Evolutionary conservation across 140 eudicot genomes (phyloP), one percentile per base, ranked within the genome.

Genomic region (Erigeron philadelphicus): DNA sequence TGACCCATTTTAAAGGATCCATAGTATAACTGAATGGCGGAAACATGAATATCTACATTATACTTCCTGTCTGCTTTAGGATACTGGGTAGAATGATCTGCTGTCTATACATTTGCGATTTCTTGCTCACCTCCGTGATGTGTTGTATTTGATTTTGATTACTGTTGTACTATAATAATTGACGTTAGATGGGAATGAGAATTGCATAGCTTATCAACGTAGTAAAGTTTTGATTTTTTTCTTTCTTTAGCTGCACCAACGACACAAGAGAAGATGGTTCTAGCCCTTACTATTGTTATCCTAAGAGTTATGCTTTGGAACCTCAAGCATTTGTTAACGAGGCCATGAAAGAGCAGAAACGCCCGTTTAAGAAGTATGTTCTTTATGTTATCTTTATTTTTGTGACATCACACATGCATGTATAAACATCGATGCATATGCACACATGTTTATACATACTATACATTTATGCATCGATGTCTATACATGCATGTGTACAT

Each of bases 281-380:
- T 40, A 64, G 50, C 49, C 78, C 88, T 61, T 64, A 48, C 72
- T 70, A 67, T 52, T 64, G 66, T 38, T 68, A 71, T 72, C 71
- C 57, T 75, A 76, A 66, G 68, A 74, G 61, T 49, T 52, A 11
- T 3, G 63, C 83, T 77, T 71, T 75, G 64, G 75, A 81, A 61
- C 80, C 79, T 67, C 72, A 66, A 64, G 15, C 73, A 58, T 70
- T 54, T 68, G 40, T 61, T 41, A 53, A 43, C 23, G 89, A 81
- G 71, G 66, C 70, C 13, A 66, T 76, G 56, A 87, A 72, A 68
- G 88, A 79, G 82, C 76, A 73, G 80, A 84, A 89, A 71, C 75
- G 73, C 69, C 67, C 62, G 44, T 67, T 74, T 55, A 82, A 89
- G 59, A 83, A 80, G 94, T 88, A 66, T 5, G 84, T 38, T 43